Percentiles rank a stretch among this genome's conserved stretches.
These are phyloP conservation scores for Elongisporangium prolatum DNA, from an alignment of 352 stramenopile species.

Conservation along the genomic window DNA sequence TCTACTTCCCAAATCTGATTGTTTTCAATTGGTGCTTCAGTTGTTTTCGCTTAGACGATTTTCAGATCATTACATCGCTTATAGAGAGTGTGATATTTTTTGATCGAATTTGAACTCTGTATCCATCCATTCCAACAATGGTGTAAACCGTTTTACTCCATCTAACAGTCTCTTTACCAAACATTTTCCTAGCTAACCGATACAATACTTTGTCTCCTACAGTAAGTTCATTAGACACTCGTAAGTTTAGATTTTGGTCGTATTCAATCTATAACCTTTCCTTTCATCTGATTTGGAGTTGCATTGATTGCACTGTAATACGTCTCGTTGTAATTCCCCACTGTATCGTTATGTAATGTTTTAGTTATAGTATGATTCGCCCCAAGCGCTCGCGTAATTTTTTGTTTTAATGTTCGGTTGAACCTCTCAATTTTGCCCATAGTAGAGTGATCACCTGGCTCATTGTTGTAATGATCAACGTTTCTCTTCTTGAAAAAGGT, in stretches of 20 bases:
- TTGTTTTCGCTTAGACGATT: conserved; percentile 12
- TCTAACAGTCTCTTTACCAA: conserved; percentile 17
- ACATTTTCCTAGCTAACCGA: conserved; percentile 13
- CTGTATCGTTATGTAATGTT: conserved; percentile 9
- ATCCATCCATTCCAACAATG: conserved; percentile 20
- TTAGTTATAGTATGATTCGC: too few species aligned
- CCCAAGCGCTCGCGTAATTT: too few species aligned
- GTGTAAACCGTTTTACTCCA: conserved; percentile 15
- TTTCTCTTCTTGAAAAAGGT: conserved; percentile 7
- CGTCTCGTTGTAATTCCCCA: conserved; percentile 18
- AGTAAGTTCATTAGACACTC: conserved; percentile 6
- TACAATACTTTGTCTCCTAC: conserved; percentile 8
- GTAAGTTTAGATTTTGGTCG: conserved; percentile 3
- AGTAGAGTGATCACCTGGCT: conserved; percentile 12
- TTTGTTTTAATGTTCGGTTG: conserved; percentile 18
- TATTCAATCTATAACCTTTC: conserved; percentile 10
- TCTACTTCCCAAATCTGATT: conserved; percentile 19
- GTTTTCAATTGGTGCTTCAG: conserved; percentile 10
- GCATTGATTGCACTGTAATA: conserved; percentile 4
- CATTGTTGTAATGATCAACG: conserved; percentile 16
- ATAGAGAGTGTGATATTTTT: conserved; percentile 25
- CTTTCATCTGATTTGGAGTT: conserved; percentile 12
- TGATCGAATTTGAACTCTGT: conserved; percentile 15
- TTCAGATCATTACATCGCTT: conserved; percentile 16
- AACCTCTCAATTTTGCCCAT: conserved; percentile 25